Conservation (phyloP, 108 stramenopile species). For the Craspedostauros australis region DNA sequence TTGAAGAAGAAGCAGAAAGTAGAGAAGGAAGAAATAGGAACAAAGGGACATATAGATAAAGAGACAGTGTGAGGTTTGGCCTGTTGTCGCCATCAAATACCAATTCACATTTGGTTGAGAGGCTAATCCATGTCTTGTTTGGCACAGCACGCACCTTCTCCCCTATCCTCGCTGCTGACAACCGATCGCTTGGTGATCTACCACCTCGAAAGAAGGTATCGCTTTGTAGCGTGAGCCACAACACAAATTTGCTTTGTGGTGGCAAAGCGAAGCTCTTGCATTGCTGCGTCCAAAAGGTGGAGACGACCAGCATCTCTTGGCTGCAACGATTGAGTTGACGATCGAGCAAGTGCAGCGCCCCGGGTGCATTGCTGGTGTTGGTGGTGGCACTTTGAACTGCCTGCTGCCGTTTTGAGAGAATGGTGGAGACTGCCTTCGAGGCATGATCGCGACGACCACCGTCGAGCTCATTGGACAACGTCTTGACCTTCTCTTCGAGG, state of each 20-base stretch:
- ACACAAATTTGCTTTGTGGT: constrained; percentile 58
- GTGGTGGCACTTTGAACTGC: constrained; percentile 19
- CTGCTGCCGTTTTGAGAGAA: constrained; percentile 26
- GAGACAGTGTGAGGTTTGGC: background rate
- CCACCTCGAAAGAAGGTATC: constrained; percentile 81
- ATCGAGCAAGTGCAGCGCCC: too few species aligned
- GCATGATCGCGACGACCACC: constrained; percentile 67
- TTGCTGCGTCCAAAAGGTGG: constrained; percentile 66
- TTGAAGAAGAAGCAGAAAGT: background rate
- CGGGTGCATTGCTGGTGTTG: background rate
- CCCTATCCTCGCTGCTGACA: constrained; percentile 89
- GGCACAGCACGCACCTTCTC: constrained; percentile 64
- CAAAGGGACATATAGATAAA: background rate
- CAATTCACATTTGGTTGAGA: background rate
- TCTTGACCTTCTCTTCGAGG: constrained; percentile 73
- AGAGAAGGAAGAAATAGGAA: constrained; percentile 3
- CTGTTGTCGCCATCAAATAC: background rate
- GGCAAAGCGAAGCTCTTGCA: constrained; percentile 71
- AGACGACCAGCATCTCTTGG: constrained; percentile 40
- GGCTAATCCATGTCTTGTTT: background rate
- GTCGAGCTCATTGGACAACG: constrained; percentile 71
- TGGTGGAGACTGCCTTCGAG: constrained; percentile 26
- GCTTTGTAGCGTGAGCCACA: constrained; percentile 86
- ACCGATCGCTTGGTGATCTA: constrained; percentile 71
- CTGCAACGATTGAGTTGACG: constrained; percentile 9